Evolutionary conservation across 2,329 filamentous ascomycete species (phyloP), one percentile per base, ranked within the genome.

Genomic region (Fusarium floridanum): DNA sequence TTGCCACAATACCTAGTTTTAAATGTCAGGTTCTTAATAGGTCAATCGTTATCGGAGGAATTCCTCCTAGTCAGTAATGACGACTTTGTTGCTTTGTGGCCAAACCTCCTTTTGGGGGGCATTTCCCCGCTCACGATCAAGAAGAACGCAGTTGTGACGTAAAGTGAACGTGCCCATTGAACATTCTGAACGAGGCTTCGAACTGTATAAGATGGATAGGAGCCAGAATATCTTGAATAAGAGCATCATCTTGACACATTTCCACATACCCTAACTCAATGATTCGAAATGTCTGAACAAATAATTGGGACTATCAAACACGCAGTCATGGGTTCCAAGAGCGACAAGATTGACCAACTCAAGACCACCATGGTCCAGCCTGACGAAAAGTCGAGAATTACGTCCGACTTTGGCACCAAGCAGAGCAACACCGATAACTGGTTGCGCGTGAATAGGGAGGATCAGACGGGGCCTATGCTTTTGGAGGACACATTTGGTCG

Each of bases 371-470:
- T 85, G 5, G 88, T 90, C 64, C 87, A 94, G 79, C 86, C 90
- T 2, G 84, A 88, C 53, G 83, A 88, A 60, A 87, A 90, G 41
- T 85, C 88, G 36, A 87, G 89, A 43, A 90, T 95, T 74, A 96
- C 94, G 0, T 92, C 92, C 59, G 94, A 97, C 78, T 94, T 88
- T 83, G 95, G 95, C 24, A 90, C 92, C 32, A 94, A 92, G 82
- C 88, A 95, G 78, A 84, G 86, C 48, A 92, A 92, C 77, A 92
- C 92, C 1, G 95, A 97, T 78, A 88, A 95, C 80, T 97, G 94
- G 94, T 85, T 97, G 64, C 90, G 89, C 62, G 87, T 92, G 6
- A 88, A 85, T 29, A 91, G 84, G 39, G 86, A 91, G 4, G 88
- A 93, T 56, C 85, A 90, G 65, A 91, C 87, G 2, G 94, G 94